Percentiles rank a stretch among this genome's conserved stretches.
Conservation (phyloP, 2,329 filamentous ascomycete species). For the Venturia aucupariae region DNA sequence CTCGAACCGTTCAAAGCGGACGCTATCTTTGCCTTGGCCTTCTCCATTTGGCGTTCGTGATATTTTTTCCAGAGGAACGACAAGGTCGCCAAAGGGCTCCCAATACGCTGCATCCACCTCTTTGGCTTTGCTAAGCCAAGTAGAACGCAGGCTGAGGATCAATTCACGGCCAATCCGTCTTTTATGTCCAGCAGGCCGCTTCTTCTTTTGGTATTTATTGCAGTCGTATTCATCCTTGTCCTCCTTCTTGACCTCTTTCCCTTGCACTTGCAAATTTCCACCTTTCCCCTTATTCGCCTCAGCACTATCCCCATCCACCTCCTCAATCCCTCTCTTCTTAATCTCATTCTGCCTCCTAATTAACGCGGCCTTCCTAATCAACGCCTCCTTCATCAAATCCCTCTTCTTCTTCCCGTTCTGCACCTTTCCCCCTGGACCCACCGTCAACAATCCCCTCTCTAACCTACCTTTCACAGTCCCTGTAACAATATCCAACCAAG, state of each 20-base stretch:
- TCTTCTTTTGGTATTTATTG: neutral
- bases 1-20: constrained; percentile 45
- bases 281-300: neutral
- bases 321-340: neutral
- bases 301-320: neutral
- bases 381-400: neutral
- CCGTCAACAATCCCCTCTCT: too few species aligned
- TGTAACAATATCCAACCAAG: too few species aligned
- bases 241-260: neutral
- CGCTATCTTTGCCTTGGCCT: constrained; percentile 24
- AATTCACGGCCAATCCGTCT: neutral
- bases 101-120: constrained; percentile 17
- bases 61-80: constrained; percentile 50
- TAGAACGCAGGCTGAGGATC: neutral
- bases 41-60: constrained; percentile 26
- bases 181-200: neutral
- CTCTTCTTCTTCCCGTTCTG: neutral
- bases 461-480: too few species aligned
- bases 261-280: neutral
- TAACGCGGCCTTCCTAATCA: neutral
- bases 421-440: neutral
- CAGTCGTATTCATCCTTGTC: neutral
- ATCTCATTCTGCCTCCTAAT: neutral
- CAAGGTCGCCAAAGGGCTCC: constrained; percentile 25
- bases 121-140: neutral